phyloP scores from a whole-genome alignment of 2,329 filamentous ascomycete species.

The Mollisia scopiformis region DNA sequence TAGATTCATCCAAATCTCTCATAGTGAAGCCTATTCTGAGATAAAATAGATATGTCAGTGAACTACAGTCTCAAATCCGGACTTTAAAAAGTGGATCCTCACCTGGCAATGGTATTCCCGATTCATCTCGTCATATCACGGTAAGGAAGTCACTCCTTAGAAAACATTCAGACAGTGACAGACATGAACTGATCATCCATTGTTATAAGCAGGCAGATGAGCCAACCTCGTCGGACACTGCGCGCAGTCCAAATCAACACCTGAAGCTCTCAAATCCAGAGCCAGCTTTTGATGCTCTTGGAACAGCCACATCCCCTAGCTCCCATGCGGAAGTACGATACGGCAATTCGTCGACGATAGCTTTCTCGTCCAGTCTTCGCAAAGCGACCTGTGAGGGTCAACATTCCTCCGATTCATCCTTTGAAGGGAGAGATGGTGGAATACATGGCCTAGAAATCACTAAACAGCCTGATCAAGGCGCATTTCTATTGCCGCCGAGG shows the following conservation, averaged over 20 bases:
- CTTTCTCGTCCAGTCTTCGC: not conserved
- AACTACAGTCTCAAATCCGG: not conserved
- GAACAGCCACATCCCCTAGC: not conserved
- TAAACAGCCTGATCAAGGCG: conserved; percentile 1
- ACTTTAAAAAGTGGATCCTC: not conserved
- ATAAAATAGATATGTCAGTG: not conserved
- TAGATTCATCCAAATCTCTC: not conserved
- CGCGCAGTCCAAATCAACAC: too few relatives aligned
- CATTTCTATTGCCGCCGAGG: conserved; percentile 20
- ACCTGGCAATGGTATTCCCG: not conserved
- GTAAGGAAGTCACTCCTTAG: too few relatives aligned
- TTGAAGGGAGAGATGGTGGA: not conserved
- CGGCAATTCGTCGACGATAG: conserved; percentile 1
- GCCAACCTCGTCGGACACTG: too few relatives aligned
- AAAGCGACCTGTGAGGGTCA: not conserved
- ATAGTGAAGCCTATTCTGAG: not conserved
- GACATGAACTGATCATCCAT: too few relatives aligned
- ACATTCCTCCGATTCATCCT: not conserved
- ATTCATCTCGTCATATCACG: too few relatives aligned
- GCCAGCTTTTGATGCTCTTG: not conserved
- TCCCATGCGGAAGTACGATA: not conserved
- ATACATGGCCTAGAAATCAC: conserved; percentile 3
- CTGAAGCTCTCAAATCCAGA: too few relatives aligned
- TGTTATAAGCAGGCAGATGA: too few relatives aligned
- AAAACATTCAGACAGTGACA: too few relatives aligned